Percentiles rank a stretch among this genome's conserved stretches.
Conservation (phyloP, 2,329 filamentous ascomycete species). For the Colletotrichum sp. region DNA sequence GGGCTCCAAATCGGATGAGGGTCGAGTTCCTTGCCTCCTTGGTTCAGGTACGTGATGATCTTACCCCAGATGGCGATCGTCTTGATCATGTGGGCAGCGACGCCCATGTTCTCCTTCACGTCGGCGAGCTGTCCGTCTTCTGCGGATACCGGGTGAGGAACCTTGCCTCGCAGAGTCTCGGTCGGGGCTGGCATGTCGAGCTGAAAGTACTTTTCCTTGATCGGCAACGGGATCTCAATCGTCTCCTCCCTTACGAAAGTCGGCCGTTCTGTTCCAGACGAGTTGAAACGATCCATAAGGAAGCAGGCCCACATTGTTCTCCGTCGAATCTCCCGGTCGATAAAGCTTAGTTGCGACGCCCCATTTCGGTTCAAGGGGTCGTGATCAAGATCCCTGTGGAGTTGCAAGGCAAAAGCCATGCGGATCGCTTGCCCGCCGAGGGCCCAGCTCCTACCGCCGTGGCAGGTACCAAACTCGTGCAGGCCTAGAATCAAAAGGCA, state of each 20-base stretch:
- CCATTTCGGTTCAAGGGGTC: slow-evolving; percentile 73
- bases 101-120: slow-evolving; percentile 87
- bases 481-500: slow-evolving; percentile 87
- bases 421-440: slow-evolving; percentile 93
- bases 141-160: slow-evolving; percentile 65
- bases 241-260: slow-evolving; percentile 91
- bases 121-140: slow-evolving; percentile 70
- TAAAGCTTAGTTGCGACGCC: slow-evolving; percentile 77
- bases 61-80: slow-evolving; percentile 88
- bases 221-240: slow-evolving; percentile 86
- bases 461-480: slow-evolving; percentile 96
- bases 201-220: slow-evolving; percentile 88
- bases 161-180: slow-evolving; percentile 77
- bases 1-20: slow-evolving; percentile 79
- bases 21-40: slow-evolving; percentile 85
- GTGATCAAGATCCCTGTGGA: slow-evolving; percentile 89
- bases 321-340: slow-evolving; percentile 90
- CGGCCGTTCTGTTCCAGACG: slow-evolving; percentile 90
- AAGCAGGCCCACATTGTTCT: slow-evolving; percentile 99
- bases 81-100: slow-evolving; percentile 88
- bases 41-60: slow-evolving; percentile 87
- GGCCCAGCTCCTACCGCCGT: slow-evolving; percentile 95
- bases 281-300: slow-evolving; percentile 97
- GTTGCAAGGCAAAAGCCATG: slow-evolving; percentile 94
- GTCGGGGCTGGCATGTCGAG: slow-evolving; percentile 90